These are phyloP conservation scores for Eutrema salsugineum DNA, from an alignment of 441 rosid genomes.

Conservation along the genomic window DNA sequence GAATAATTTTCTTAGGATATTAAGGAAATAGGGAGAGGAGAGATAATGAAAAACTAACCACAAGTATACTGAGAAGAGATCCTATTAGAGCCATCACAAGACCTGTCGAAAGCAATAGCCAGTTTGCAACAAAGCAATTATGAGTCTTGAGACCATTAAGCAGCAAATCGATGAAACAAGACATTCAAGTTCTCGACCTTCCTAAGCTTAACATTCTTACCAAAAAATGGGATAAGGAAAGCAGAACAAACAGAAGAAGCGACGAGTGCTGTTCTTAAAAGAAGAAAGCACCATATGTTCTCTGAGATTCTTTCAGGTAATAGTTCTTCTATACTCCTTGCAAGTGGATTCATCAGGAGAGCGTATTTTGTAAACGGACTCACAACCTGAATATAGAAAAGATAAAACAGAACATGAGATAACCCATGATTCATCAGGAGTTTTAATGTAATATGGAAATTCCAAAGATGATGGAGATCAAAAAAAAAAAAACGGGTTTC, in stretches of 20 bases:
- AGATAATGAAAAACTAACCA: conserved; percentile 53
- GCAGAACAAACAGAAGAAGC: conserved; percentile 76
- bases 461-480: neutral
- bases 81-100: conserved; percentile 87
- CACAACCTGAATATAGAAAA: conserved; percentile 48
- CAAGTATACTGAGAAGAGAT: conserved; percentile 68
- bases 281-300: conserved; percentile 53
- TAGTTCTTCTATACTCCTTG: conserved; percentile 85
- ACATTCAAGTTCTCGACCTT: neutral
- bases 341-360: conserved; percentile 78
- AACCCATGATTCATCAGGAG: neutral
- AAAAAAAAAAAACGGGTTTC: neutral
- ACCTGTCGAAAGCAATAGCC: conserved; percentile 42
- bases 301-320: conserved; percentile 51
- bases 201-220: conserved; percentile 35
- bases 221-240: conserved; percentile 81
- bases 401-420: conserved; percentile 22
- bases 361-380: conserved; percentile 88
- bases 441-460: neutral
- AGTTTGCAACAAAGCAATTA: neutral
- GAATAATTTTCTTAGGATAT: neutral
- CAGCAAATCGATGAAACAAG: neutral
- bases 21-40: neutral
- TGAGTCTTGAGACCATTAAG: conserved; percentile 6
- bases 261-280: conserved; percentile 68